Conservation (phyloP, 805 yeast species). For the Wickerhamia fluorescens region DNA sequence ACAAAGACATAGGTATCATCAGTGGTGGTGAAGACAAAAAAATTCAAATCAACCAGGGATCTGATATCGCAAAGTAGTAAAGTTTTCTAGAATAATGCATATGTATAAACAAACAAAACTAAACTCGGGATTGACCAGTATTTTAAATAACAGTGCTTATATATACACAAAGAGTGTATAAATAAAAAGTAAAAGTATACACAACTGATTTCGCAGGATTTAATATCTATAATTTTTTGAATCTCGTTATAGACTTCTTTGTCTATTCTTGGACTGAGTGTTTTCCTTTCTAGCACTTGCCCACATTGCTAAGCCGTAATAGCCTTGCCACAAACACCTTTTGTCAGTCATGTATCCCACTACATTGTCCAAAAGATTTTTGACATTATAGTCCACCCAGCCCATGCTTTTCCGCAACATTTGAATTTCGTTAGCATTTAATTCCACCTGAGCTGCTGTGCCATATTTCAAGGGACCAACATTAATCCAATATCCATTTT, state of each 20-base stretch:
- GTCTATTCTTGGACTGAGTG: constrained; percentile 1
- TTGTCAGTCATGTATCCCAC: constrained; percentile 63
- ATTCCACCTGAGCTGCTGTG: constrained; percentile 69
- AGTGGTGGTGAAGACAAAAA: constrained; percentile 95
- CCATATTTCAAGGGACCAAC: constrained; percentile 93
- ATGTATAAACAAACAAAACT: background rate
- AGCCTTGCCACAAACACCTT: constrained; percentile 70
- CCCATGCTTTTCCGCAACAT: constrained; percentile 50
- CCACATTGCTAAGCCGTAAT: constrained; percentile 62
- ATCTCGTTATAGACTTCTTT: constrained; percentile 1
- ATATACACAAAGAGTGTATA: constrained; percentile 1
- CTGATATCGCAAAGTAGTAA: constrained; percentile 17
- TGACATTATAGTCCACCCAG: constrained; percentile 40
- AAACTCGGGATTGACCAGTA: too few species aligned
- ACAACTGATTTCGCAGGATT: background rate
- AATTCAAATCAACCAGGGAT: constrained; percentile 66
- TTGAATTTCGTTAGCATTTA: constrained; percentile 62
- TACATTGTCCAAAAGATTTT: constrained; percentile 17
- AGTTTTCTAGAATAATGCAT: too few species aligned
- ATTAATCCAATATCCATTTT: constrained; percentile 74
- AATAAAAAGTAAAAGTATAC: background rate
- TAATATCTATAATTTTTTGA: background rate
- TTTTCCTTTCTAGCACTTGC: constrained; percentile 31
- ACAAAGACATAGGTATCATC: constrained; percentile 66
- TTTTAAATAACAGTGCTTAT: too few species aligned